These are phyloP conservation scores for Stagonosporopsis rhizophila DNA, from an alignment of 2,329 filamentous ascomycete species.

Conservation along the genomic window DNA sequence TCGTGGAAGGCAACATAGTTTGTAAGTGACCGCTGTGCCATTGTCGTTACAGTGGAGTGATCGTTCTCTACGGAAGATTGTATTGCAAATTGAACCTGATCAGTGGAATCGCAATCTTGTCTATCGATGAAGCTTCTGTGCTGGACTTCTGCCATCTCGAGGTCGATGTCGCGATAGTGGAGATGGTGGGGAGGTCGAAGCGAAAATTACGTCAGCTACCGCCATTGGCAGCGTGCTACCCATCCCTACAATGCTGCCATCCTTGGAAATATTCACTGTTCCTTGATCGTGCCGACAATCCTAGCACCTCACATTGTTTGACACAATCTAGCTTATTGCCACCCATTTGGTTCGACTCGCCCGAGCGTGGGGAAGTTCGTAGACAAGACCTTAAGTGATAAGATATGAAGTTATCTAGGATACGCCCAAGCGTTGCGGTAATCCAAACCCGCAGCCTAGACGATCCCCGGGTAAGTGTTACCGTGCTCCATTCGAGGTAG, in stretches of 20 bases:
- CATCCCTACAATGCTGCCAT: not conserved
- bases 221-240: not conserved
- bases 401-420: not conserved
- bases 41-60: not conserved
- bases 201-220: constrained; percentile 13
- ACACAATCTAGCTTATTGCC: not conserved
- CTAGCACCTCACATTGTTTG: not conserved
- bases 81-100: not conserved
- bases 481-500: not conserved
- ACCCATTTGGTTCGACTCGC: not conserved
- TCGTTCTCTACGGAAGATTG: not conserved
- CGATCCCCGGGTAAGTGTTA: not conserved
- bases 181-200: constrained; percentile 13
- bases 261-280: not conserved
- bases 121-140: not conserved
- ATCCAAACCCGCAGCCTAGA: not conserved
- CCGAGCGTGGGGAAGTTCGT: not conserved
- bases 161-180: constrained; percentile 1
- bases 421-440: not conserved
- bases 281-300: not conserved
- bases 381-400: not conserved
- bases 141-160: not conserved
- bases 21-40: constrained; percentile 26
- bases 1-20: constrained; percentile 52
- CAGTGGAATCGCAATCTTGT: not conserved